phyloP scores from a whole-genome alignment of 2,329 filamentous ascomycete species.

The Arthrobotrys sphaeroides region DNA sequence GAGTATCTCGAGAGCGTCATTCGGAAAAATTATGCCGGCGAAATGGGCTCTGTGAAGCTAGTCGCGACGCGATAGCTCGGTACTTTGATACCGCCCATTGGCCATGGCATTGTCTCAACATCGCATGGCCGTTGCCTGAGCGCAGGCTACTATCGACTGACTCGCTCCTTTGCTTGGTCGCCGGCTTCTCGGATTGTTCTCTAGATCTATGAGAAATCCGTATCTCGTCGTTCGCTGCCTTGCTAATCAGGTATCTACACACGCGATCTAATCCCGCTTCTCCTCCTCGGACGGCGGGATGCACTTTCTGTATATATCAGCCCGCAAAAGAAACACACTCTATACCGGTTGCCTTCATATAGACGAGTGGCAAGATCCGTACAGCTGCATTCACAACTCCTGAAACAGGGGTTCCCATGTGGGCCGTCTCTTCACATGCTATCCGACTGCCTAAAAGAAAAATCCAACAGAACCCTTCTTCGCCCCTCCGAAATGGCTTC shows the following conservation, averaged over 20 bases:
- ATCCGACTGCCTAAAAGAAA: constrained; percentile 4
- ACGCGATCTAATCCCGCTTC: too few relatives aligned
- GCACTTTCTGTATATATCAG: too few relatives aligned
- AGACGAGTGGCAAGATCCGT: constrained; percentile 1
- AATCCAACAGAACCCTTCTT: neutral
- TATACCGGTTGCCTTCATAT: too few relatives aligned
- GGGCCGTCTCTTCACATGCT: constrained; percentile 4
- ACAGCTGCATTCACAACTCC: neutral
- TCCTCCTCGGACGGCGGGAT: too few relatives aligned
- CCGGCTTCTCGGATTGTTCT: neutral
- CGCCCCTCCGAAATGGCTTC: neutral
- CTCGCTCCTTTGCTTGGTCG: constrained; percentile 9
- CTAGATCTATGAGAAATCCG: neutral
- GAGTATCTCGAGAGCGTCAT: constrained; percentile 18
- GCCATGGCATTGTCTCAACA: neutral
- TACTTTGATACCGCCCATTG: constrained; percentile 7
- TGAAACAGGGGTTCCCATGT: constrained; percentile 11
- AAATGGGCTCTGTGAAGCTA: neutral
- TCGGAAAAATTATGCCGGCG: constrained; percentile 43
- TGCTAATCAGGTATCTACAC: too few relatives aligned
- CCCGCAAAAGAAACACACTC: too few relatives aligned
- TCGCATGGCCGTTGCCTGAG: constrained; percentile 5
- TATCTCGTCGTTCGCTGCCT: too few relatives aligned
- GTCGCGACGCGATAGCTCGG: neutral
- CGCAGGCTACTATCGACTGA: constrained; percentile 12